A percentile compares a stretch with the other conserved stretches of the same genome.
These are phyloP conservation scores for Penicillium sp. DNA, from an alignment of 2,329 filamentous ascomycete genomes.

Conservation along the genomic window DNA sequence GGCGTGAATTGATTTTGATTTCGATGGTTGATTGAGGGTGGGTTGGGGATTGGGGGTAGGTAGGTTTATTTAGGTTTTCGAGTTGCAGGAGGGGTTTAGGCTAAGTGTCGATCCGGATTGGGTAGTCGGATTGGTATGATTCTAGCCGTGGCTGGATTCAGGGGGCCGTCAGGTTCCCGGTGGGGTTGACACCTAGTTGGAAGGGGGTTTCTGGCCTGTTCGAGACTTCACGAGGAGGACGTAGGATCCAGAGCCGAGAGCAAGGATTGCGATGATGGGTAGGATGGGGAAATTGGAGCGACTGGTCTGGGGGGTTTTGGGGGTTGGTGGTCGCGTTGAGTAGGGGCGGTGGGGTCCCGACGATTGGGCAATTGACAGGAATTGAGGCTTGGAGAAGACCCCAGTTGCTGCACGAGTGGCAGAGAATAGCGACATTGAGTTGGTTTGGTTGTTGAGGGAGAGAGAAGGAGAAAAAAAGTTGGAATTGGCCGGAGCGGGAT, in stretches of 20 bases:
- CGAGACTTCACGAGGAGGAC: slow-evolving; percentile 52
- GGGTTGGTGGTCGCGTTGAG: slow-evolving; percentile 16
- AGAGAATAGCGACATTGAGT: slow-evolving; percentile 18
- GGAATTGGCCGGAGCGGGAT: slow-evolving; percentile 17
- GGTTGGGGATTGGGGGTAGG: slow-evolving; percentile 57
- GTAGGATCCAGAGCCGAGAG: slow-evolving; percentile 52
- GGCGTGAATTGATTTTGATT: slow-evolving; percentile 11
- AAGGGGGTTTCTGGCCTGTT: slow-evolving; percentile 26
- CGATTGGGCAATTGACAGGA: slow-evolving; percentile 11
- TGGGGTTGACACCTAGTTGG: slow-evolving; percentile 6
- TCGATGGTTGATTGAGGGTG: slow-evolving; percentile 22
- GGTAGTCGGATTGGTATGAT: background rate
- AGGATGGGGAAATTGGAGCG: slow-evolving; percentile 43
- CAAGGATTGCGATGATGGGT: slow-evolving; percentile 46
- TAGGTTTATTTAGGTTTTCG: slow-evolving; percentile 29
- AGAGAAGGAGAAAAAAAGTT: slow-evolving; percentile 12
- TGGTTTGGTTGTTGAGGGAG: background rate
- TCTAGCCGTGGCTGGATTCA: background rate
- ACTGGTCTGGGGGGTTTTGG: slow-evolving; percentile 27
- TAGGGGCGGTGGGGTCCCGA: slow-evolving; percentile 19
- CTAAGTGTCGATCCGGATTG: slow-evolving; percentile 32
- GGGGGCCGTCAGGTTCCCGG: background rate
- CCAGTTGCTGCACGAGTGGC: slow-evolving; percentile 16
- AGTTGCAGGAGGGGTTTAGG: slow-evolving; percentile 24
- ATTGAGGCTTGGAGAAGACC: slow-evolving; percentile 16